Evolutionary conservation across 192 early-diverging fungal genomes (phyloP).

Genomic region (Linnemannia hyalina): DNA sequence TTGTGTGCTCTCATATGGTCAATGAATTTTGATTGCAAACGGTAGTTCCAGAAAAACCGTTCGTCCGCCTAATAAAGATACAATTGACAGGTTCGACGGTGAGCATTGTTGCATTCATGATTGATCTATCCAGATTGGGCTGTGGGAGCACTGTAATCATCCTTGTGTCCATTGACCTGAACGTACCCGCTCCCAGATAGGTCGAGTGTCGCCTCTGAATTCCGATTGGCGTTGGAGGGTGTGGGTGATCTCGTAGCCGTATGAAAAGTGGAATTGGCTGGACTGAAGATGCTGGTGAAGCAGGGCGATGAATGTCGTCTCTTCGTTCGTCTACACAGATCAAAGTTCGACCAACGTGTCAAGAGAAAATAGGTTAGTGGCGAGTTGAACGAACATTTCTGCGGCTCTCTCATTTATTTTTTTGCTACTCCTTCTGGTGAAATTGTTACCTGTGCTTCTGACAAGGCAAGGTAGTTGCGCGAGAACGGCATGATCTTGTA

Average conservation of each 20-base stretch:
- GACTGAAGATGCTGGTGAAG: conserved; percentile 63
- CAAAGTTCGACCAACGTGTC: background rate
- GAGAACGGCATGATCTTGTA: conserved; percentile 68
- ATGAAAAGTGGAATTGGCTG: conserved; percentile 83
- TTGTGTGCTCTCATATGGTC: conserved; percentile 58
- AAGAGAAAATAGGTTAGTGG: background rate
- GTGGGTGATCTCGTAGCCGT: conserved; percentile 89
- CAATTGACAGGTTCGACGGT: background rate
- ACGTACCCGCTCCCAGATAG: conserved; percentile 70
- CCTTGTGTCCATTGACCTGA: background rate
- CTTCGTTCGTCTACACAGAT: conserved; percentile 60
- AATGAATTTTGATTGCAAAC: conserved; percentile 77
- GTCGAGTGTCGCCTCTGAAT: conserved; percentile 41
- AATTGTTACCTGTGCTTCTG: conserved; percentile 59
- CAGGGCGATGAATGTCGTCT: conserved; percentile 61
- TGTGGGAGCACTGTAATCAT: background rate
- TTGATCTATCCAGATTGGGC: background rate
- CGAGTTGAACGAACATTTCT: background rate
- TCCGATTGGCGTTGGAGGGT: conserved; percentile 81
- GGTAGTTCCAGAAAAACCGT: conserved; percentile 95
- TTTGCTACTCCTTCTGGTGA: background rate
- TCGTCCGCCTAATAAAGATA: conserved; percentile 78
- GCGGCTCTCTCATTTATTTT: background rate
- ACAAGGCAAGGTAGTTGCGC: conserved; percentile 45
- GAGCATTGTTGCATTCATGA: background rate